Conservation (phyloP, 148 eudicot species). For the Simmondsia chinensis region DNA sequence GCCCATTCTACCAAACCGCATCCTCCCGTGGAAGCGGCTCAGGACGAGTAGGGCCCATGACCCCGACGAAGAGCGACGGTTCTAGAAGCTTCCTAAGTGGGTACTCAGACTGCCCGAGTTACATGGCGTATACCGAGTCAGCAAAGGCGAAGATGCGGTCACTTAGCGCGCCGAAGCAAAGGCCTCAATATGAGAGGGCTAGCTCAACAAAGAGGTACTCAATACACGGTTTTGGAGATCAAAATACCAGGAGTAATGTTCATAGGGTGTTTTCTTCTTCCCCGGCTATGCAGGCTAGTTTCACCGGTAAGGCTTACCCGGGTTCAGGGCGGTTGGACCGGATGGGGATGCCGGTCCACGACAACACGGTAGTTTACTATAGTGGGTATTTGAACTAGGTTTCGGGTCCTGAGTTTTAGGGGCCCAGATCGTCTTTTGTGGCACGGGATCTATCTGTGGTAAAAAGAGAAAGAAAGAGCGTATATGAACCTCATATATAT, state of each 20-base stretch:
- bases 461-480: neutral
- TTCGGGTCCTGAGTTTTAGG: neutral
- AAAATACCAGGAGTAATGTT: slow-evolving; percentile 16
- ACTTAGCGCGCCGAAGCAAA: slow-evolving; percentile 70
- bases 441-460: neutral
- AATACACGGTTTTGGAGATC: slow-evolving; percentile 40
- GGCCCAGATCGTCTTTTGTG: neutral
- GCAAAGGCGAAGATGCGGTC: slow-evolving; percentile 78
- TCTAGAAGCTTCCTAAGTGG: slow-evolving; percentile 62
- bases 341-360: slow-evolving; percentile 59
- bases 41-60: slow-evolving; percentile 27
- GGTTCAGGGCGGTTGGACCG: slow-evolving; percentile 69
- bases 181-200: slow-evolving; percentile 45
- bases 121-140: slow-evolving; percentile 77
- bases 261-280: slow-evolving; percentile 12
- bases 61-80: slow-evolving; percentile 63
- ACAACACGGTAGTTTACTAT: slow-evolving; percentile 34
- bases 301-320: slow-evolving; percentile 56
- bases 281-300: slow-evolving; percentile 39
- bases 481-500: no score
- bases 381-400: slow-evolving; percentile 38
- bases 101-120: slow-evolving; percentile 71
- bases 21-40: slow-evolving; percentile 30
- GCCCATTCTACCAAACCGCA: slow-evolving; percentile 25
- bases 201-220: slow-evolving; percentile 56